Base-by-base conservation (phyloP, 371 early-diverging fungal species). In the Enterocytospora artemiae region DNA sequence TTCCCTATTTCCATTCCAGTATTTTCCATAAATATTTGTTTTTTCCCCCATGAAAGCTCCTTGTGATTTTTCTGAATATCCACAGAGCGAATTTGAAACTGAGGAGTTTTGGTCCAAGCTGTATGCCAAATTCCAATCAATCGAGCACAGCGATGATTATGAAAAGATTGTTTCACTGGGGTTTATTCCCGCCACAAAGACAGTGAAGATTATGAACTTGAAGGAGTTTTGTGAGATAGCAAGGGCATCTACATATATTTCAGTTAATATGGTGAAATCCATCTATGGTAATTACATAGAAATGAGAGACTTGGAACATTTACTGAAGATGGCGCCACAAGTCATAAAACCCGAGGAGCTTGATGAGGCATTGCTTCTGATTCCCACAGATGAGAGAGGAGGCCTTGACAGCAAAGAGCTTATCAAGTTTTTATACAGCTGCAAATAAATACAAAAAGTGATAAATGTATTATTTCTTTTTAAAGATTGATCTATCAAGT, bases 351-450 rank as follows among this genome's bases (percentile, higher is more conserved):
- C 24, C 5, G 49, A 25, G 5, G 59, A 60, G 25, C 14, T 60
- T 5, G 48, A 12, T n/a, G 61, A 60, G 24, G 49, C 61, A 33
- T 60, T 51, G 22, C 24, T 18, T 12, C 22, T 60, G 14, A 33
- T 60, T 4, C 61, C 61, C 5, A 16, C 16, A 7, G 37, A 51
- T 9, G 53, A 7, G 37, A 37, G 22, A 16, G 3, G 4, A 9
- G 9, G 20, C 63, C 57, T 51, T 7, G 4, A 3, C 3, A 24
- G 30, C 4, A n/a, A 32, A 12, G 48, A 56, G 4, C 39, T 60
- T 41, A 24, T 60, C 25, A 37, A 48, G 3, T 9, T 60, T 5
- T 2, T 60, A 24, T 60, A 60, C 39, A n/a, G 48, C 30, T 60
- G 28, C 57, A 49, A 31, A 9, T 16, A 3, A 52, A 33, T 52